Conservation (phyloP, 495 filamentous ascomycete genomes). For the Xylaria curta region DNA sequence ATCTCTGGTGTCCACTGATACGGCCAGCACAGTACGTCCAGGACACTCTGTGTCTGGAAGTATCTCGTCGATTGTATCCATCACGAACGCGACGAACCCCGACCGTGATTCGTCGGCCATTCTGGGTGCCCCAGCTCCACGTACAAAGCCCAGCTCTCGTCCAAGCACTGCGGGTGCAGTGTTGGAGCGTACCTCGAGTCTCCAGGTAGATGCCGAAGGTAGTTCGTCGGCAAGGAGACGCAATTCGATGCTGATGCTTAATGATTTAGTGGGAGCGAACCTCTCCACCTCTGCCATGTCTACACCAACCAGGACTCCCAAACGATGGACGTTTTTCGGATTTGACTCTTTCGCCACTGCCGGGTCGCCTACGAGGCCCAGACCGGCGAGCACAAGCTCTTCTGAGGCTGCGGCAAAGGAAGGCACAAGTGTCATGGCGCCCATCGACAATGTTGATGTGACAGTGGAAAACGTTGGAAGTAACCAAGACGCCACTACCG, state of each 20-base stretch:
- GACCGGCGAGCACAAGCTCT: conserved; percentile 47
- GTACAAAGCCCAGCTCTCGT: conserved; percentile 44
- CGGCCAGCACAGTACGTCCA: conserved; percentile 69
- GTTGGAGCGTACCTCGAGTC: conserved; percentile 52
- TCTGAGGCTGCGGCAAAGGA: conserved; percentile 42
- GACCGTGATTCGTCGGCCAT: conserved; percentile 46
- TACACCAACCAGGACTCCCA: conserved; percentile 54
- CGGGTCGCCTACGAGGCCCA: conserved; percentile 49
- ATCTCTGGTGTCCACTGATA: conserved; percentile 76
- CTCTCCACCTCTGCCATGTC: conserved; percentile 42
- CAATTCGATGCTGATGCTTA: conserved; percentile 59
- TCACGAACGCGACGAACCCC: conserved; percentile 41
- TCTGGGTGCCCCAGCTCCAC: conserved; percentile 37
- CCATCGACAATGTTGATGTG: conserved; percentile 28
- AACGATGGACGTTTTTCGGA: conserved; percentile 63
- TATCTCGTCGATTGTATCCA: conserved; percentile 66
- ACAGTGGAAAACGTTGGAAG: neutral
- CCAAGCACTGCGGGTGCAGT: conserved; percentile 62
- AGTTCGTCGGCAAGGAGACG: conserved; percentile 48
- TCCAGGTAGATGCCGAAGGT: conserved; percentile 40
- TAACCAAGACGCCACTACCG: conserved; percentile 9
- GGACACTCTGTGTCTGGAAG: conserved; percentile 69
- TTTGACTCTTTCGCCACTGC: conserved; percentile 50
- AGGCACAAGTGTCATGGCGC: conserved; percentile 9
- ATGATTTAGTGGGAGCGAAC: conserved; percentile 40